Evolutionary conservation across 768 basidiomycete species (phyloP).

Genomic region (Tylopilus rubrobrunneus): DNA sequence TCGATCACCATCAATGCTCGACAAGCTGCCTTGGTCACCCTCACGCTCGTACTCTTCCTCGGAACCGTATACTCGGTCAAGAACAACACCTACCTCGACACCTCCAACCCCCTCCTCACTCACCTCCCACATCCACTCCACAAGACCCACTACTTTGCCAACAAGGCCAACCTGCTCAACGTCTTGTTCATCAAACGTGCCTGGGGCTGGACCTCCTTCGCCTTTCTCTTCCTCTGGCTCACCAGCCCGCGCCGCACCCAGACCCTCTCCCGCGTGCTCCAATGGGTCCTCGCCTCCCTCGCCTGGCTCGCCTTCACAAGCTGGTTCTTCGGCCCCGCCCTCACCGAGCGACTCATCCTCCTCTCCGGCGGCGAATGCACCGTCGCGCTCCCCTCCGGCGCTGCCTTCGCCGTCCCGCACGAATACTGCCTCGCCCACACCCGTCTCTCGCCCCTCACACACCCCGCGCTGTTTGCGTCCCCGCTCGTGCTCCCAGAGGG

Average conservation of each 20-base stretch:
- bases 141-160: slow-evolving; percentile 67
- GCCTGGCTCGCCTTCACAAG: slow-evolving; percentile 73
- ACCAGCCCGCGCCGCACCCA: slow-evolving; percentile 50
- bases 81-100: slow-evolving; percentile 74
- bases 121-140: slow-evolving; percentile 67
- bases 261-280: slow-evolving; percentile 39
- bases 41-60: slow-evolving; percentile 47
- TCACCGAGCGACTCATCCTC: slow-evolving; percentile 62
- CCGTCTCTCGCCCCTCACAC: slow-evolving; percentile 52
- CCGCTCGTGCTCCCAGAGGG: slow-evolving; percentile 33
- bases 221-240: slow-evolving; percentile 56
- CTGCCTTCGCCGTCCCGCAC: slow-evolving; percentile 47
- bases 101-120: slow-evolving; percentile 71
- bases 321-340: slow-evolving; percentile 87
- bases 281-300: slow-evolving; percentile 56
- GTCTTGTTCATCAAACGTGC: slow-evolving; percentile 83
- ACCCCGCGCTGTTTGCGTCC: slow-evolving; percentile 59
- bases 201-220: slow-evolving; percentile 85
- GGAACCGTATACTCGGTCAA: slow-evolving; percentile 67
- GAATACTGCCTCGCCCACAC: slow-evolving; percentile 53
- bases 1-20: slow-evolving; percentile 17
- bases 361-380: slow-evolving; percentile 76
- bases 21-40: slow-evolving; percentile 35
- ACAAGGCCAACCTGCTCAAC: slow-evolving; percentile 79
- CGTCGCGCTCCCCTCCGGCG: slow-evolving; percentile 56